These are phyloP conservation scores for Ceratocystiopsis sp. DNA, from an alignment of 2,329 filamentous ascomycete species.

Conservation along the genomic window DNA sequence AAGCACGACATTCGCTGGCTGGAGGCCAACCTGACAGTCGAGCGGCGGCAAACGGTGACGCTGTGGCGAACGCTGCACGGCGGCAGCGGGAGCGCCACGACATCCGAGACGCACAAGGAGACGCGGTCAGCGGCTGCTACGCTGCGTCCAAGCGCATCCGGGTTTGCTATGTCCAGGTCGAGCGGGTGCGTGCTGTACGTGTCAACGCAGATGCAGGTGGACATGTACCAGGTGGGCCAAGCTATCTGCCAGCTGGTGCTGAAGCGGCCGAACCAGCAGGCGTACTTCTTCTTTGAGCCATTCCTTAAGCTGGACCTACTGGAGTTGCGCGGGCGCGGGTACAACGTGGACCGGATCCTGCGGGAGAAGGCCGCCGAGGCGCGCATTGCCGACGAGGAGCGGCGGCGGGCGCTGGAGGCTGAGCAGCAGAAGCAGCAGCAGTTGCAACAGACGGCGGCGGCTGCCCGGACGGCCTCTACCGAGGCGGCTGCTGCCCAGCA, in stretches of 20 bases:
- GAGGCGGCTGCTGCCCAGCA: no score
- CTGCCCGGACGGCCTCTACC: conserved; percentile 20
- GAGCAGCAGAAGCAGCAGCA: conserved; percentile 5
- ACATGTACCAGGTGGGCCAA: conserved; percentile 85
- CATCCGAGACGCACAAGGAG: conserved; percentile 46
- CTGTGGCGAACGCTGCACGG: conserved; percentile 61
- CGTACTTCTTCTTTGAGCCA: conserved; percentile 79
- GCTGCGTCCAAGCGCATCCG: conserved; percentile 15
- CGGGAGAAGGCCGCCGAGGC: conserved; percentile 76
- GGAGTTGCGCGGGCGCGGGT: conserved; percentile 70
- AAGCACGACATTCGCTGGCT: conserved; percentile 83
- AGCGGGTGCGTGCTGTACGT: conserved; percentile 55
- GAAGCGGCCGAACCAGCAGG: conserved; percentile 69
- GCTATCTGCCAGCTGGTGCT: conserved; percentile 70
- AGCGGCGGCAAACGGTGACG: conserved; percentile 61
- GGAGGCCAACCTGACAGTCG: conserved; percentile 65
- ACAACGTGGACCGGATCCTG: conserved; percentile 91
- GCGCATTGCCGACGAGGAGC: conserved; percentile 68
- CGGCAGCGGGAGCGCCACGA: conserved; percentile 18
- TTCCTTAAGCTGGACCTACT: conserved; percentile 73
- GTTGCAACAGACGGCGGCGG: conserved; percentile 12
- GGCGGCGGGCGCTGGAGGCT: conserved; percentile 51
- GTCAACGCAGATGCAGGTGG: conserved; percentile 42
- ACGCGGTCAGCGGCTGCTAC: conserved; percentile 57
- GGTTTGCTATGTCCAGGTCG: conserved; percentile 8